Conservation (phyloP, 2,329 filamentous ascomycete genomes). For the Paracoccidioides brasiliensis region DNA sequence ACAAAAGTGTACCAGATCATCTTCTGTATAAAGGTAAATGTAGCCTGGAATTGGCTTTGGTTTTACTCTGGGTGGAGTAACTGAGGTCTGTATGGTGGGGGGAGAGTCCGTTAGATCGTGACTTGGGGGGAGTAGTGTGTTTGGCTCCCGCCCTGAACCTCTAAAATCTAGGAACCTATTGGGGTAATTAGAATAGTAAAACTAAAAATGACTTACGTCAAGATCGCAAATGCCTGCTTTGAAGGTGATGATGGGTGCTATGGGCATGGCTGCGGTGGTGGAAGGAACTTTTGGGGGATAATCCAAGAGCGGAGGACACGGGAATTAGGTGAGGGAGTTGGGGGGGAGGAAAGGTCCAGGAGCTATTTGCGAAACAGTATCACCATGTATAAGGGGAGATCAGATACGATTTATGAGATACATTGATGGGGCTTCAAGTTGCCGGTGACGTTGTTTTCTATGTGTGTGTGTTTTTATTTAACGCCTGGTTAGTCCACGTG, state of each 20-base stretch:
- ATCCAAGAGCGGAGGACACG: too few species aligned
- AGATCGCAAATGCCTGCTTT: constrained; percentile 85
- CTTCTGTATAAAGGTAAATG: constrained; percentile 83
- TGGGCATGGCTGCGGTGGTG: constrained; percentile 50
- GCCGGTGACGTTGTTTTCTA: too few species aligned
- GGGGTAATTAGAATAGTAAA: constrained; percentile 2
- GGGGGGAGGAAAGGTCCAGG: too few species aligned
- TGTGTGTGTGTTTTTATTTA: too few species aligned
- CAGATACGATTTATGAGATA: too few species aligned
- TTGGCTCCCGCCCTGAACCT: neutral
- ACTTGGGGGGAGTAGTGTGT: too few species aligned
- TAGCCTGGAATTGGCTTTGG: constrained; percentile 65
- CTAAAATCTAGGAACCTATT: neutral
- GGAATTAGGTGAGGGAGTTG: too few species aligned
- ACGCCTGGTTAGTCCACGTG: too few species aligned
- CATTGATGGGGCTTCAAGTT: too few species aligned
- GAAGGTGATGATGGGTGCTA: constrained; percentile 81
- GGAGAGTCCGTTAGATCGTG: neutral
- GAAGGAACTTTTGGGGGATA: too few species aligned
- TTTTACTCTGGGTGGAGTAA: constrained; percentile 57
- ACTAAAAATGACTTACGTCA: constrained; percentile 45
- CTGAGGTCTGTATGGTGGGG: constrained; percentile 32
- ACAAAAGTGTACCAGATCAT: constrained; percentile 94
- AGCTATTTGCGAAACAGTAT: too few species aligned
- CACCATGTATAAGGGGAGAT: too few species aligned